Evolutionary conservation across 371 early-diverging fungal genomes (phyloP).

Genomic region (Mucor ambiguus): DNA sequence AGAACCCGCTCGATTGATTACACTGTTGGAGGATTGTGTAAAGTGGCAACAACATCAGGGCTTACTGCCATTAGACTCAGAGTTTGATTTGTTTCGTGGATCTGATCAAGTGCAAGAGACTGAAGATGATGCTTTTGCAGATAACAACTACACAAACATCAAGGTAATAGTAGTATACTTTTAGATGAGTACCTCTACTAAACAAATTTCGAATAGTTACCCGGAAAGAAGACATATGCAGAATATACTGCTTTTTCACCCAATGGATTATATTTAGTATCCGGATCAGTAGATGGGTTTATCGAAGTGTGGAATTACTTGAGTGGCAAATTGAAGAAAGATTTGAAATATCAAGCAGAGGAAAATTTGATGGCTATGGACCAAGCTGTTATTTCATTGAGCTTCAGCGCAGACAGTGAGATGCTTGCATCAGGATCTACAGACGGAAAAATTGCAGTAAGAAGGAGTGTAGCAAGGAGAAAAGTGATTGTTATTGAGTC

Average conservation of each 20-base stretch:
- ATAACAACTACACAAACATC: conserved; percentile 67
- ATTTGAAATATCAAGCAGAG: conserved; percentile 90
- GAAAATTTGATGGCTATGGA: conserved; percentile 95
- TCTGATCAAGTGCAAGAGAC: conserved; percentile 57
- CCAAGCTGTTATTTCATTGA: conserved; percentile 77
- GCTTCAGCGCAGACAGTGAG: conserved; percentile 79
- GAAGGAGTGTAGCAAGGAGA: neutral
- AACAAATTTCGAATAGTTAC: conserved; percentile 60
- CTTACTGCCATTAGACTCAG: conserved; percentile 64
- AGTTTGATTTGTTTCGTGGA: conserved; percentile 81
- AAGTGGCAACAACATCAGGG: conserved; percentile 91
- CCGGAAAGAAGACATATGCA: conserved; percentile 83
- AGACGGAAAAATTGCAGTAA: conserved; percentile 84
- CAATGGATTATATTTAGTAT: conserved; percentile 83
- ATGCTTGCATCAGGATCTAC: conserved; percentile 85
- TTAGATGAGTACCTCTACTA: neutral
- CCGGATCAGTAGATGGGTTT: conserved; percentile 92
- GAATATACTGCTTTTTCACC: conserved; percentile 84
- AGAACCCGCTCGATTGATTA: conserved; percentile 78
- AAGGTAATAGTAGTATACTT: conserved; percentile 53
- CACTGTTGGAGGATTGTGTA: conserved; percentile 81
- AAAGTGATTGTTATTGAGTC: conserved; percentile 15
- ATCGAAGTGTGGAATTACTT: conserved; percentile 94
- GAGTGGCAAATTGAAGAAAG: conserved; percentile 88
- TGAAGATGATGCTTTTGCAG: conserved; percentile 75